Evolutionary conservation across 176 grass and related monocot species (phyloP).

Genomic region (Elaeis guineensis): DNA sequence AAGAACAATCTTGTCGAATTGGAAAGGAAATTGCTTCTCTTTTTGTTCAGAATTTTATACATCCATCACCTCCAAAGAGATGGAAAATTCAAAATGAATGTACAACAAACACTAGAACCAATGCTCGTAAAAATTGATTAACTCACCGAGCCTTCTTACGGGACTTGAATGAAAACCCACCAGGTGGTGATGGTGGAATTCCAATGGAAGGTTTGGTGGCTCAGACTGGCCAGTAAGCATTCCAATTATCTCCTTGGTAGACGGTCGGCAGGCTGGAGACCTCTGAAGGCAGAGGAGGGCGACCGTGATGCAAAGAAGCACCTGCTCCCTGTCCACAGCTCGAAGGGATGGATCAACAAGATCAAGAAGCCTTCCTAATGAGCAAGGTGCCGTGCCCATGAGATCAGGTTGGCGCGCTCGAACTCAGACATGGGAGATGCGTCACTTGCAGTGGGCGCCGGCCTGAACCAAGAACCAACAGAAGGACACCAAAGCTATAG

Average conservation of each 20-base stretch:
- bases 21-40: slow-evolving; percentile 17
- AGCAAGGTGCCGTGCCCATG: slow-evolving; percentile 81
- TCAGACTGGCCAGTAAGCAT: slow-evolving; percentile 69
- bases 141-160: slow-evolving; percentile 59
- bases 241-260: slow-evolving; percentile 52
- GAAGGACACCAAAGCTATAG: slow-evolving; percentile 83
- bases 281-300: slow-evolving; percentile 88
- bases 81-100: slow-evolving; percentile 26
- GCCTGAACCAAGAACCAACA: slow-evolving; percentile 83
- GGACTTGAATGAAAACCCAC: slow-evolving; percentile 57
- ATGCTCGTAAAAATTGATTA: slow-evolving; percentile 7
- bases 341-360: slow-evolving; percentile 61
- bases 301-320: slow-evolving; percentile 68
- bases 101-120: slow-evolving; percentile 33
- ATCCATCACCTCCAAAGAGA: background rate
- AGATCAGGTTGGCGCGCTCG: slow-evolving; percentile 86
- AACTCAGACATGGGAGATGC: slow-evolving; percentile 83
- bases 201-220: slow-evolving; percentile 57
- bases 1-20: slow-evolving; percentile 2
- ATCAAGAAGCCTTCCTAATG: slow-evolving; percentile 72
- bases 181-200: slow-evolving; percentile 80
- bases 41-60: slow-evolving; percentile 23
- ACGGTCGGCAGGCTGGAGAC: slow-evolving; percentile 54
- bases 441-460: slow-evolving; percentile 77
- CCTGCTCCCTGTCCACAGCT: slow-evolving; percentile 69